Evolutionary conservation across 2,329 filamentous ascomycete genomes (phyloP).

Genomic region (Aspergillus chevalieri): DNA sequence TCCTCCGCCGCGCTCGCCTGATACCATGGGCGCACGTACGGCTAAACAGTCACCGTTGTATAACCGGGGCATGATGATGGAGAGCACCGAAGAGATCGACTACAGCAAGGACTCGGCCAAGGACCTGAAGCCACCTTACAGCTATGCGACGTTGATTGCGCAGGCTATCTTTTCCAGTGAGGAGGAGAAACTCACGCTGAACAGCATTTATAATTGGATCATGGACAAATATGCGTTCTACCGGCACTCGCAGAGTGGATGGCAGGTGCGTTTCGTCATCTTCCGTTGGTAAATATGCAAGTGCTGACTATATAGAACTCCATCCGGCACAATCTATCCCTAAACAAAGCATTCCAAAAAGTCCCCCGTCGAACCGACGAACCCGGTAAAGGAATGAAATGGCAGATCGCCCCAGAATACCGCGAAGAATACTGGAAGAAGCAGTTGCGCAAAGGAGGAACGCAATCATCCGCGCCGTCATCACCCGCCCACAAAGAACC

Average conservation of each 20-base stretch:
- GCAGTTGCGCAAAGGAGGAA: conserved; percentile 39
- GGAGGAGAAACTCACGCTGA: conserved; percentile 83
- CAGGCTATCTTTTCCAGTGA: conserved; percentile 85
- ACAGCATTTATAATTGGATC: conserved; percentile 91
- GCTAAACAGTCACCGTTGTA: conserved; percentile 44
- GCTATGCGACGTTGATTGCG: conserved; percentile 94
- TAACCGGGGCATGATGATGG: conserved; percentile 48
- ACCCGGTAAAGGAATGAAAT: conserved; percentile 98
- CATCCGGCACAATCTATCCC: conserved; percentile 89
- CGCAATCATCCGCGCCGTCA: conserved; percentile 41
- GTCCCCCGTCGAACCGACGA: conserved; percentile 88
- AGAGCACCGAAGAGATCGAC: conserved; percentile 48
- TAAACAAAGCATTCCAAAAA: conserved; percentile 93
- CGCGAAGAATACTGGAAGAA: conserved; percentile 83
- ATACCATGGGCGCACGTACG: conserved; percentile 33
- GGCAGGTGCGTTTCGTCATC: conserved; percentile 52
- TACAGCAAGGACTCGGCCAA: conserved; percentile 73
- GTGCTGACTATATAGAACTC: conserved; percentile 56
- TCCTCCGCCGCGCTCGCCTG: conserved; percentile 35
- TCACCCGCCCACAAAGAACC: conserved; percentile 42
- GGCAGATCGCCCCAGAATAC: conserved; percentile 81
- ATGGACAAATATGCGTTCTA: conserved; percentile 91
- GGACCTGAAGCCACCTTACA: conserved; percentile 91
- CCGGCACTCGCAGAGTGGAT: conserved; percentile 74
- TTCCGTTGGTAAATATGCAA: no score